Conservation (phyloP, 441 rosid species). For the Populus hybrid region DNA sequence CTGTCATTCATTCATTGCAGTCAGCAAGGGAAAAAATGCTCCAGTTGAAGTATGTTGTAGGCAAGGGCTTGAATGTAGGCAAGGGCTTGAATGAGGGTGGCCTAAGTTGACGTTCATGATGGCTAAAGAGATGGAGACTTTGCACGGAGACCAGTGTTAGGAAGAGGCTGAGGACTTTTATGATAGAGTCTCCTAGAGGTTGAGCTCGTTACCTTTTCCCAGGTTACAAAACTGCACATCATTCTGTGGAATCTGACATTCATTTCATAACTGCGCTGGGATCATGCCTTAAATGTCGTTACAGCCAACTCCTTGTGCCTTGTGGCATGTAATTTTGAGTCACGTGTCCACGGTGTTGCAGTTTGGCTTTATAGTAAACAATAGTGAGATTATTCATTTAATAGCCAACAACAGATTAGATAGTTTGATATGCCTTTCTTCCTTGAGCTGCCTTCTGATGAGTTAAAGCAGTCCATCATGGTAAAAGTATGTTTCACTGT, state of each 20-base stretch:
- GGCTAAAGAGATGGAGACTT: not conserved
- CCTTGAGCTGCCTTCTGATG: not conserved
- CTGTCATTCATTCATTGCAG: constrained; percentile 35
- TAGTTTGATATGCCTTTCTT: constrained; percentile 4
- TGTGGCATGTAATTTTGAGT: not conserved
- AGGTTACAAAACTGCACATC: not conserved
- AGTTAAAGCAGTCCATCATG: not conserved
- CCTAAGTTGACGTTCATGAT: constrained; percentile 27
- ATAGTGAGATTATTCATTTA: not conserved
- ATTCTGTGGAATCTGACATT: not conserved
- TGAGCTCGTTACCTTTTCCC: not conserved
- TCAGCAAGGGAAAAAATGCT: constrained; percentile 49
- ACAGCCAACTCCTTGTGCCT: too few relatives aligned
- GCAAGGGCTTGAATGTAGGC: constrained; percentile 44
- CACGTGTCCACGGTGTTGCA: not conserved
- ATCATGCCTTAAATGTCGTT: too few relatives aligned
- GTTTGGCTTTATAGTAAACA: not conserved
- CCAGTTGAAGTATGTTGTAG: constrained; percentile 42
- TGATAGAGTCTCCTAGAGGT: not conserved
- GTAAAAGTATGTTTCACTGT: not conserved
- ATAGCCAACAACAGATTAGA: not conserved
- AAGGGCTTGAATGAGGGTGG: constrained; percentile 44
- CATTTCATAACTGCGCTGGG: not conserved
- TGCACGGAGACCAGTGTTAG: not conserved
- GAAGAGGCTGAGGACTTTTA: not conserved